Evolutionary conservation across 768 basidiomycete species (phyloP).

Genomic region (Russula sp.): DNA sequence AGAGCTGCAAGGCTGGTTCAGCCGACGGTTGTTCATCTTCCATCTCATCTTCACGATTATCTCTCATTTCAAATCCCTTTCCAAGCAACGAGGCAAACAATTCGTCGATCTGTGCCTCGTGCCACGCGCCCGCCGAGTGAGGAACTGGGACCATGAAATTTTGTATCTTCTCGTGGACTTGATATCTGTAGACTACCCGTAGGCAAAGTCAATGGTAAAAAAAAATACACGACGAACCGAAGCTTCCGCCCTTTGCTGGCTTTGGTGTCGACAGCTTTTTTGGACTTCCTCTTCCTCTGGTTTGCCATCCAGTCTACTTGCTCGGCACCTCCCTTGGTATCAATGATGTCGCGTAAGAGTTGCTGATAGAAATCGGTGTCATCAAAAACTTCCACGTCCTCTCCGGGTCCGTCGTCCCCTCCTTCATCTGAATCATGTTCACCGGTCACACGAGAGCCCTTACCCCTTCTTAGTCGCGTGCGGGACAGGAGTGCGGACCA

Average conservation of each 20-base stretch:
- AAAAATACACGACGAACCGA: conserved; percentile 42
- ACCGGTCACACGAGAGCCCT: conserved; percentile 37
- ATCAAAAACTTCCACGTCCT: conserved; percentile 57
- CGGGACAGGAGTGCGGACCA: conserved; percentile 53
- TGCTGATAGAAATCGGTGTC: conserved; percentile 94
- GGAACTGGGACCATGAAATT: conserved; percentile 95
- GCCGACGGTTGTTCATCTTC: background rate
- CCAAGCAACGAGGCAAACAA: conserved; percentile 86
- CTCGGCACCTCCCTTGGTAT: conserved; percentile 42
- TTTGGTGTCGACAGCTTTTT: conserved; percentile 78
- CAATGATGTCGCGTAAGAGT: conserved; percentile 86
- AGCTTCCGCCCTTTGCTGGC: conserved; percentile 95
- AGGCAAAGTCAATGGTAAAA: background rate
- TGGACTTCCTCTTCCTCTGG: conserved; percentile 65
- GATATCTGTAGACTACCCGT: conserved; percentile 49
- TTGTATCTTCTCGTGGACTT: conserved; percentile 92
- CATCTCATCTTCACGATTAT: background rate
- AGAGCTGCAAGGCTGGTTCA: background rate
- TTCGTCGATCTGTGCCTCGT: conserved; percentile 95
- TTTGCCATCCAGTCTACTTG: conserved; percentile 56
- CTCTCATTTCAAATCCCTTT: conserved; percentile 37
- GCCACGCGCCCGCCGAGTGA: conserved; percentile 61
- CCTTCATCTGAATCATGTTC: conserved; percentile 29
- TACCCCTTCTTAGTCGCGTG: conserved; percentile 53
- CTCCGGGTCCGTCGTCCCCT: conserved; percentile 34